A percentile compares a stretch with the other conserved stretches of the same genome.
These are phyloP conservation scores for Kazachstania viticola DNA, from an alignment of 805 yeast species.

Conservation along the genomic window DNA sequence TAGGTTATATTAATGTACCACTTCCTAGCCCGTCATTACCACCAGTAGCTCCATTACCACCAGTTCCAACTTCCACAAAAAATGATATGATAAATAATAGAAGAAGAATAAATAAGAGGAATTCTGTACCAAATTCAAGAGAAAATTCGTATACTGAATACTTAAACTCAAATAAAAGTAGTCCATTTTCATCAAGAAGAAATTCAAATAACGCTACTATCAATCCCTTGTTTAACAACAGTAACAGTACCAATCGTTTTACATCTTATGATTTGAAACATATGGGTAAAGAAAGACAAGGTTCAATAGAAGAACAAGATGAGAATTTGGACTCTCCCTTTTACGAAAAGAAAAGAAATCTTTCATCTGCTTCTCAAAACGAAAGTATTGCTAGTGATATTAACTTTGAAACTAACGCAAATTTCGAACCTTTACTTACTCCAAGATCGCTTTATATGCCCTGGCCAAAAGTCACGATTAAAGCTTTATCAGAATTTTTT, in stretches of 20 bases:
- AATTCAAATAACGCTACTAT: too few species aligned
- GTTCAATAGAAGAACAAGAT: too few species aligned
- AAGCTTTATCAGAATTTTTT: constrained; percentile 59
- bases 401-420: too few species aligned
- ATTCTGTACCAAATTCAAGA: constrained; percentile 1
- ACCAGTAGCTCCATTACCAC: constrained; percentile 42
- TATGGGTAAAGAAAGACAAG: too few species aligned
- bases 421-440: constrained; percentile 48
- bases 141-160: constrained; percentile 8
- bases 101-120: neutral
- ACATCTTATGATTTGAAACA: too few species aligned
- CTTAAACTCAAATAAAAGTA: constrained; percentile 10
- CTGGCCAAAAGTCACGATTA: constrained; percentile 46
- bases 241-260: too few species aligned
- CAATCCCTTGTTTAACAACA: too few species aligned
- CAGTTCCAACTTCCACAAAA: constrained; percentile 9
- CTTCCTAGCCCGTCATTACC: constrained; percentile 48
- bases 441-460: constrained; percentile 66
- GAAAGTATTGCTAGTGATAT: too few species aligned
- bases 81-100: too few species aligned
- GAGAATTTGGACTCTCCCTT: too few species aligned
- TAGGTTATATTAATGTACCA: constrained; percentile 18
- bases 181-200: constrained; percentile 22
- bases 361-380: too few species aligned
- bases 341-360: too few species aligned